phyloP scores from a whole-genome alignment of 345 rosid species.

The Eucalyptus pumila region DNA sequence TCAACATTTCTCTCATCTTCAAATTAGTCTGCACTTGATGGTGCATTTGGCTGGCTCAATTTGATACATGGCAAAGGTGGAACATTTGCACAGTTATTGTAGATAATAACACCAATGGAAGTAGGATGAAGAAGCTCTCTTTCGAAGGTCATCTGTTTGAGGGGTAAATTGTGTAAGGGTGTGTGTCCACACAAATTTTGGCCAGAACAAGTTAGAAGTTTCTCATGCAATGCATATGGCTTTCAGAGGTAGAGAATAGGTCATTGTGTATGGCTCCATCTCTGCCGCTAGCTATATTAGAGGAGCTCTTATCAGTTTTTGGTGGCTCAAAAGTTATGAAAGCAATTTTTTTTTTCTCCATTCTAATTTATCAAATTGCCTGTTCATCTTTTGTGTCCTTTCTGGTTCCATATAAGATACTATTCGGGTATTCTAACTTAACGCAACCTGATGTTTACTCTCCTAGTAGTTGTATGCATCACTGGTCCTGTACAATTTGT shows the following conservation, averaged over 20 bases:
- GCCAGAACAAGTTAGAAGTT: neutral
- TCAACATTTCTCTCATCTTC: neutral
- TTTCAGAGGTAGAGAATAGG: neutral
- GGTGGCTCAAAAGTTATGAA: neutral
- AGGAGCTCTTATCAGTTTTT: neutral
- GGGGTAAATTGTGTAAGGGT: neutral
- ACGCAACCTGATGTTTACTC: neutral
- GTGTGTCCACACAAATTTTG: neutral
- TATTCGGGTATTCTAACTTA: neutral
- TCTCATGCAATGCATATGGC: neutral
- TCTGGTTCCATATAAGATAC: neutral
- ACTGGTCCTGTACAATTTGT: neutral
- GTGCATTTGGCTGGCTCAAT: conserved; percentile 1
- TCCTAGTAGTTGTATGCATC: neutral
- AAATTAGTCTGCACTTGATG: neutral
- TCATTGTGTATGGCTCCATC: neutral
- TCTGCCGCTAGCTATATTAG: neutral
- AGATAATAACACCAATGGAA: conserved; percentile 7
- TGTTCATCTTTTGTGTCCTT: neutral
- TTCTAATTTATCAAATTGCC: neutral
- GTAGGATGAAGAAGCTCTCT: neutral
- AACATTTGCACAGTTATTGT: conserved; percentile 25
- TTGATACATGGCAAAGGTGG: conserved; percentile 3
- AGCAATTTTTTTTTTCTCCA: neutral
- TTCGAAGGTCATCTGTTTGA: neutral